Evolutionary conservation across 345 rosid genomes (phyloP).

Genomic region (Melaleuca quinquenervia): DNA sequence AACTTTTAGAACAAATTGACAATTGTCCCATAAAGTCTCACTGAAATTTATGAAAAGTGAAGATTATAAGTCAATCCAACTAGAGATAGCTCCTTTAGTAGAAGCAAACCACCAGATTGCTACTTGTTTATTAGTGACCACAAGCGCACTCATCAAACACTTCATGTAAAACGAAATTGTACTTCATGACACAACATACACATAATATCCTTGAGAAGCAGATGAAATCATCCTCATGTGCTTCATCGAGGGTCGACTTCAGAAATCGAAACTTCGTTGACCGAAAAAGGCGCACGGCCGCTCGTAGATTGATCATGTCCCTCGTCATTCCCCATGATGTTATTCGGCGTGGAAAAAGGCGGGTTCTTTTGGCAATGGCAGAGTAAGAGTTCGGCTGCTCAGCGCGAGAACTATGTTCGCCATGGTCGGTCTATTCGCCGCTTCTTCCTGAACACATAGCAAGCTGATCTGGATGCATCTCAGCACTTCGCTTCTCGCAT

Average conservation of each 20-base stretch:
- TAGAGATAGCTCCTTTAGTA: background rate
- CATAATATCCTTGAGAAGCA: too few species aligned
- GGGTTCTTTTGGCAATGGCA: slow-evolving; percentile 5
- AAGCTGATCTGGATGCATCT: background rate
- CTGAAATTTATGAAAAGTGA: background rate
- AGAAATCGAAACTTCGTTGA: background rate
- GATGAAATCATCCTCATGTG: background rate
- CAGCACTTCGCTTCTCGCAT: background rate
- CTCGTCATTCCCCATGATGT: background rate
- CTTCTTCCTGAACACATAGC: background rate
- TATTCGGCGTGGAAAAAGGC: background rate
- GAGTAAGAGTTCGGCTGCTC: slow-evolving; percentile 1
- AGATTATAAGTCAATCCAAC: background rate
- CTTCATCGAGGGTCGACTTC: background rate
- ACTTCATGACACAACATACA: too few species aligned
- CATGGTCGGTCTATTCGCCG: background rate
- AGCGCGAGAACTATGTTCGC: slow-evolving; percentile 4
- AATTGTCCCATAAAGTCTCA: too few species aligned
- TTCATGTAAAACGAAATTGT: too few species aligned
- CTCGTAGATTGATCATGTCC: background rate
- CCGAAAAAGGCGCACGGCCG: background rate
- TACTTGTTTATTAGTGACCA: too few species aligned
- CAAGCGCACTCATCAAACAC: too few species aligned
- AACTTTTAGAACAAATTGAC: too few species aligned
- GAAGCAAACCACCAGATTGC: too few species aligned